Evolutionary conservation across 1,284 basidiomycete species (phyloP).

Genomic region (Vanrija sp.): DNA sequence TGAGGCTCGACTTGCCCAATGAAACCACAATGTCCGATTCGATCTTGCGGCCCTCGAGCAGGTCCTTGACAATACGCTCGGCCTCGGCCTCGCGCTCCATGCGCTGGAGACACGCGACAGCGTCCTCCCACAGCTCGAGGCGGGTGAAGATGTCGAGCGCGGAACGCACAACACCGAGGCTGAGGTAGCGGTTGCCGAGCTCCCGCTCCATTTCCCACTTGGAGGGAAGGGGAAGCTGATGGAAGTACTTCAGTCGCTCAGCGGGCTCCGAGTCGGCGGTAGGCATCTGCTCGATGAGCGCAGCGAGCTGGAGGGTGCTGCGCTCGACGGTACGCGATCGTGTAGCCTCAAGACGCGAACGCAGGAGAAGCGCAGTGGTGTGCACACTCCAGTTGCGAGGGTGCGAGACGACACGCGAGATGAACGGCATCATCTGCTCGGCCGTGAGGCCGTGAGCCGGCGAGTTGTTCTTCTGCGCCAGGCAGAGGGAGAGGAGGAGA

Average conservation of each 20-base stretch:
- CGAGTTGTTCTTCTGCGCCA: constrained; percentile 82
- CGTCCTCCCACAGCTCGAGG: constrained; percentile 96
- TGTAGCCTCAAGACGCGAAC: constrained; percentile 77
- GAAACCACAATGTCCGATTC: constrained; percentile 71
- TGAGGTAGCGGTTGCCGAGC: constrained; percentile 72
- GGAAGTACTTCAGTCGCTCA: constrained; percentile 74
- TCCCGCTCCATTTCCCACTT: constrained; percentile 90
- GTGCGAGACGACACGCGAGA: constrained; percentile 76
- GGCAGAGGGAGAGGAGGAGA: constrained; percentile 80
- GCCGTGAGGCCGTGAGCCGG: constrained; percentile 79
- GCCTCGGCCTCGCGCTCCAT: constrained; percentile 75
- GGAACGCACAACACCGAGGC: constrained; percentile 77
- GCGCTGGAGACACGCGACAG: constrained; percentile 74
- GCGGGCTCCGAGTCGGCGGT: constrained; percentile 60
- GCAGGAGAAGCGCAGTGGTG: constrained; percentile 86
- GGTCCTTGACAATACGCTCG: constrained; percentile 70
- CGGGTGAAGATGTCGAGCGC: constrained; percentile 87
- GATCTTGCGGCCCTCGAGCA: constrained; percentile 73
- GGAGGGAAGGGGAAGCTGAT: constrained; percentile 73
- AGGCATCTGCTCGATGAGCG: constrained; percentile 91
- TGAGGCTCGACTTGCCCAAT: constrained; percentile 56
- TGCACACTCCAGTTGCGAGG: constrained; percentile 90
- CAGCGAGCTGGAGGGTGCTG: constrained; percentile 81
- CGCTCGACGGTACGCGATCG: constrained; percentile 88
- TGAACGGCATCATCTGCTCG: constrained; percentile 86